Evolutionary conservation across 2,329 filamentous ascomycete species (phyloP).

Genomic region (Neopestalotiopsis rosae): DNA sequence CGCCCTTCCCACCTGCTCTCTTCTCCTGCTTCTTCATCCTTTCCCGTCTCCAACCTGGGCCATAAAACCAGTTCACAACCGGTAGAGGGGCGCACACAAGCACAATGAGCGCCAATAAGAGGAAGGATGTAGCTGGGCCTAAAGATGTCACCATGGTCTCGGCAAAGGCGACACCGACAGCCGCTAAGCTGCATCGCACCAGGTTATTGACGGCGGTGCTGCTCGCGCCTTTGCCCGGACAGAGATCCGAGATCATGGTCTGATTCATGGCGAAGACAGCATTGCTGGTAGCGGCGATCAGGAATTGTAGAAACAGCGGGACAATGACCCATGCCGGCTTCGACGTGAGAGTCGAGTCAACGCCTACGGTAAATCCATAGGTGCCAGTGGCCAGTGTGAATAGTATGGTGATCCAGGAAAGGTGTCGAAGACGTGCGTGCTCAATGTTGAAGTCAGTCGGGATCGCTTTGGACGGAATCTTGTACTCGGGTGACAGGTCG

Average conservation of each 20-base stretch:
- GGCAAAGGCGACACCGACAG: conserved; percentile 31
- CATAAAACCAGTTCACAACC: conserved; percentile 4
- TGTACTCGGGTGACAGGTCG: conserved; percentile 32
- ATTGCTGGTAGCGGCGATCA: conserved; percentile 42
- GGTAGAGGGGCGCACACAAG: conserved; percentile 18
- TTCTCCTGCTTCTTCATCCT: conserved; percentile 2
- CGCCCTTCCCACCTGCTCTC: background rate
- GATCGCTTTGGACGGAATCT: conserved; percentile 28
- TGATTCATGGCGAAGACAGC: conserved; percentile 42
- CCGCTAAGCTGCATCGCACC: conserved; percentile 36
- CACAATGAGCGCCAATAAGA: conserved; percentile 23
- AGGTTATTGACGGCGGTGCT: conserved; percentile 42
- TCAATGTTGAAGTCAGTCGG: conserved; percentile 49
- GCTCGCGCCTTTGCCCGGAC: conserved; percentile 35
- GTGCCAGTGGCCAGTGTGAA: conserved; percentile 40
- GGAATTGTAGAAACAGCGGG: conserved; percentile 35
- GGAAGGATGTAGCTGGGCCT: conserved; percentile 22
- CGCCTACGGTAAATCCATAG: conserved; percentile 40
- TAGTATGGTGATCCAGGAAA: conserved; percentile 43
- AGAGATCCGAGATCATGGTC: conserved; percentile 39
- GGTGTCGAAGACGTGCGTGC: conserved; percentile 42
- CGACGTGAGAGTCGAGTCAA: conserved; percentile 20
- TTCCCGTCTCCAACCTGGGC: conserved; percentile 9
- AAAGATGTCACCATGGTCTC: conserved; percentile 23
- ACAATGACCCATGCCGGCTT: conserved; percentile 31